phyloP scores from a whole-genome alignment of 441 rosid genomes.

The Omphalea diandra region DNA sequence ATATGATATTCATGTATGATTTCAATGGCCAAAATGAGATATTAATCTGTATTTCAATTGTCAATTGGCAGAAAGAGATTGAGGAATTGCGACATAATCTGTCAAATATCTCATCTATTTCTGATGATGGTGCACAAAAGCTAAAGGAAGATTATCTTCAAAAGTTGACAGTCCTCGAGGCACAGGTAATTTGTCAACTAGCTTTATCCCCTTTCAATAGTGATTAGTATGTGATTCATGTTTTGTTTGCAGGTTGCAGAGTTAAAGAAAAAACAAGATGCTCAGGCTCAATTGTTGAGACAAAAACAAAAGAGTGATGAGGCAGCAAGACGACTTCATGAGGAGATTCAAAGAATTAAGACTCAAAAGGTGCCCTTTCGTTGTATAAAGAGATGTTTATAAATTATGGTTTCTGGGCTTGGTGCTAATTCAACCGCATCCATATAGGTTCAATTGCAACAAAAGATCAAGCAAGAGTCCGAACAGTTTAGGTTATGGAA shows the following conservation, averaged over 20 bases:
- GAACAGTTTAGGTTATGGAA: conserved; percentile 95
- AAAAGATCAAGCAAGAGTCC: conserved; percentile 97
- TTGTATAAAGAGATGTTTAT: conserved; percentile 4
- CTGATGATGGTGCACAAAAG: conserved; percentile 84
- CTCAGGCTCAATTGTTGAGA: conserved; percentile 90
- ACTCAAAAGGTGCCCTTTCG: conserved; percentile 64
- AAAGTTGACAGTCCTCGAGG: conserved; percentile 80
- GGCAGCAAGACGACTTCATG: conserved; percentile 75
- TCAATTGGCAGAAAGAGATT: conserved; percentile 80
- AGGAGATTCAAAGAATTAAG: conserved; percentile 92
- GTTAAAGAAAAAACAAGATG: conserved; percentile 95
- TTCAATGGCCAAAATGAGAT: conserved; percentile 5
- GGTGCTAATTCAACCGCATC: conserved; percentile 18
- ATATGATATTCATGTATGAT: conserved; percentile 1
- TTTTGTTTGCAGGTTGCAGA: conserved; percentile 58
- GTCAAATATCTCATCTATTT: conserved; percentile 62
- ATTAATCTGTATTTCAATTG: conserved; percentile 15
- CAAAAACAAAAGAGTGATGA: conserved; percentile 98
- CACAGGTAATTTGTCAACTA: conserved; percentile 54
- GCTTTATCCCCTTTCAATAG: conserved; percentile 14
- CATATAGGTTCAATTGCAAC: conserved; percentile 85
- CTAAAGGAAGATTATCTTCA: conserved; percentile 89
- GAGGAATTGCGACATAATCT: conserved; percentile 73
- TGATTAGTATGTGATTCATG: conserved; percentile 7
- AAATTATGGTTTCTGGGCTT: neutral